phyloP scores from a whole-genome alignment of 2,329 filamentous ascomycete species.

The Cytospora piceicola region DNA sequence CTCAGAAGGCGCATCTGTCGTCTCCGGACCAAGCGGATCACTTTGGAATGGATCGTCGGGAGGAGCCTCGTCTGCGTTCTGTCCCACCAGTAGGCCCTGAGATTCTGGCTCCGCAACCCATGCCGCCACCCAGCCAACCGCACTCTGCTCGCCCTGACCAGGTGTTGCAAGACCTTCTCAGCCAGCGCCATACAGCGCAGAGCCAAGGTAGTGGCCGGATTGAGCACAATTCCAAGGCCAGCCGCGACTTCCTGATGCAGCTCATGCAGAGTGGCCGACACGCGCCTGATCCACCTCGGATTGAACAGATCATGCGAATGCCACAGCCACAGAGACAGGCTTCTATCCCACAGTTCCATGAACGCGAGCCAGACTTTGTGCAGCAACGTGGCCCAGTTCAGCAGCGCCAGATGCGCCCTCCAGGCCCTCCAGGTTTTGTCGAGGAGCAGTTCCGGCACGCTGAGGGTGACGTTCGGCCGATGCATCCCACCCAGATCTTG shows the following conservation, averaged over 20 bases:
- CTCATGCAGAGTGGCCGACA: conserved; percentile 69
- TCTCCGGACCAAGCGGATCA: conserved; percentile 56
- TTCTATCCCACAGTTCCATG: conserved; percentile 50
- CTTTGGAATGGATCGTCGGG: conserved; percentile 50
- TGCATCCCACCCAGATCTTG: conserved; percentile 66
- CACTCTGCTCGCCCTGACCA: conserved; percentile 58
- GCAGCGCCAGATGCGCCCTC: conserved; percentile 49
- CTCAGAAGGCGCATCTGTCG: conserved; percentile 45
- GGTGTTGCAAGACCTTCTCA: conserved; percentile 63
- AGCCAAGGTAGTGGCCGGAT: conserved; percentile 54
- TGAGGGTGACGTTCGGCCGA: conserved; percentile 52
- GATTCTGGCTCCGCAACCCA: conserved; percentile 54
- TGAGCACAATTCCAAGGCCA: conserved; percentile 49
- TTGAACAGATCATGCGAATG: conserved; percentile 59
- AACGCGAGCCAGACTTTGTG: conserved; percentile 54
- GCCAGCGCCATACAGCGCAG: conserved; percentile 59
- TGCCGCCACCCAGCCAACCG: conserved; percentile 49
- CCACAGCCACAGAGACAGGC: conserved; percentile 56
- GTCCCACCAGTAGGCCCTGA: conserved; percentile 52
- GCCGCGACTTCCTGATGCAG: conserved; percentile 81
- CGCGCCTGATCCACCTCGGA: conserved; percentile 53
- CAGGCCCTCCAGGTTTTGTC: conserved; percentile 56
- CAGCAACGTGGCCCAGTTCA: conserved; percentile 45
- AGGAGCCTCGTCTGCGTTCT: conserved; percentile 48
- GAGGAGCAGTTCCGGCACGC: conserved; percentile 57